These are phyloP conservation scores for Penicillium sp. DNA, from an alignment of 2,329 filamentous ascomycete species.

Conservation along the genomic window DNA sequence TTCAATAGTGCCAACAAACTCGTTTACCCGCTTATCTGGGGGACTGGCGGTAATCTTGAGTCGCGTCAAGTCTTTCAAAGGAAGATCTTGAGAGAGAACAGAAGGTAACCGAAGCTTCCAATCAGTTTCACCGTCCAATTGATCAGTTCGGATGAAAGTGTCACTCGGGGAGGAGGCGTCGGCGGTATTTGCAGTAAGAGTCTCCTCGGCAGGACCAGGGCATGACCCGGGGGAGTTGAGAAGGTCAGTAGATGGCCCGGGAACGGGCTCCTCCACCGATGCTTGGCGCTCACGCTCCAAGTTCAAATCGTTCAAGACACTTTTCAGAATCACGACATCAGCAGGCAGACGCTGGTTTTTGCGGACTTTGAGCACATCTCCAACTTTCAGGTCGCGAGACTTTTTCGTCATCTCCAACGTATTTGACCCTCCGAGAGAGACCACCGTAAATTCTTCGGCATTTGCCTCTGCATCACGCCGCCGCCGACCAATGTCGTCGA, in stretches of 20 bases:
- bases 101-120: conserved; percentile 95
- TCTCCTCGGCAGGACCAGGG: conserved; percentile 17
- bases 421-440: conserved; percentile 65
- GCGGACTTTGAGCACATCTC: conserved; percentile 88
- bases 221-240: conserved; percentile 33
- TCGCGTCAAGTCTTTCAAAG: conserved; percentile 68
- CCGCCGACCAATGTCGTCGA: conserved; percentile 86
- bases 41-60: conserved; percentile 79
- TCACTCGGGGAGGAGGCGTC: conserved; percentile 63
- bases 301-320: conserved; percentile 61
- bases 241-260: conserved; percentile 15
- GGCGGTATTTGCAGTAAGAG: conserved; percentile 21
- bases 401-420: conserved; percentile 74
- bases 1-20: conserved; percentile 88
- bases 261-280: conserved; percentile 22
- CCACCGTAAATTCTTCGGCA: conserved; percentile 80
- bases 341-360: conserved; percentile 94
- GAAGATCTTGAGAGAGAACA: conserved; percentile 78
- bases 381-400: conserved; percentile 86
- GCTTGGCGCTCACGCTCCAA: conserved; percentile 34
- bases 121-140: conserved; percentile 95
- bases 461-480: conserved; percentile 92
- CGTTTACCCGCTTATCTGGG: conserved; percentile 91
- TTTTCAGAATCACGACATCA: conserved; percentile 91
- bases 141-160: conserved; percentile 95